phyloP scores from a whole-genome alignment of 306 rosid species.

The Dryas alaskensis region DNA sequence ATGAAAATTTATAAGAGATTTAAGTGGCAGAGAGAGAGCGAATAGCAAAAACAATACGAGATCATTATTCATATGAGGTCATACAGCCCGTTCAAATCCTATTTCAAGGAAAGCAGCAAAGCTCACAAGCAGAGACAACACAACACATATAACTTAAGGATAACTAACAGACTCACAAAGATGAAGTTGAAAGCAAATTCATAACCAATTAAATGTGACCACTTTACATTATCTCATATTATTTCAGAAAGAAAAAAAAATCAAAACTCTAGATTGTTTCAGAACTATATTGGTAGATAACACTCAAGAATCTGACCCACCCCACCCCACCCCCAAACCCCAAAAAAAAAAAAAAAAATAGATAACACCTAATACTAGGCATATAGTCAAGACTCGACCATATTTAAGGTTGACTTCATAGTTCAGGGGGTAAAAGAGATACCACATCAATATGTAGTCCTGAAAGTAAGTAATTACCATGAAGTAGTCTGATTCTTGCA shows the following conservation, averaged over 20 bases:
- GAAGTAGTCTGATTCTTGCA: constrained; percentile 4
- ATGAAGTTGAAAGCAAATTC: neutral
- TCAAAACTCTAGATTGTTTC: neutral
- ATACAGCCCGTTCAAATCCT: neutral
- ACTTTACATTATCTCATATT: neutral
- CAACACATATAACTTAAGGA: neutral
- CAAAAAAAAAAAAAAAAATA: too few relatives aligned
- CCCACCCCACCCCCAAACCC: too few relatives aligned
- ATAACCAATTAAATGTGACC: neutral
- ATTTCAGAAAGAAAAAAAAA: neutral
- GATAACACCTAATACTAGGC: neutral
- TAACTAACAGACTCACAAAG: neutral
- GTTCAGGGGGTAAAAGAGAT: neutral
- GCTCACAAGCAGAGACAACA: neutral
- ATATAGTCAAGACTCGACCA: neutral
- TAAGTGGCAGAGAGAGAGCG: neutral
- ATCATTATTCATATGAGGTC: neutral
- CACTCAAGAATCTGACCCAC: neutral
- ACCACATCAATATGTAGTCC: neutral
- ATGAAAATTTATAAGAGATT: neutral
- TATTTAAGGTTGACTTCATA: neutral
- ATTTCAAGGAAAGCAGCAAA: neutral
- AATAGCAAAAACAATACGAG: neutral
- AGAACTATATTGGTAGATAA: neutral
- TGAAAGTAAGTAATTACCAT: constrained; percentile 14